Percentiles rank a stretch among this genome's conserved stretches.
Evolutionary conservation across 805 yeast species (phyloP).

Genomic region (Candida germanica): DNA sequence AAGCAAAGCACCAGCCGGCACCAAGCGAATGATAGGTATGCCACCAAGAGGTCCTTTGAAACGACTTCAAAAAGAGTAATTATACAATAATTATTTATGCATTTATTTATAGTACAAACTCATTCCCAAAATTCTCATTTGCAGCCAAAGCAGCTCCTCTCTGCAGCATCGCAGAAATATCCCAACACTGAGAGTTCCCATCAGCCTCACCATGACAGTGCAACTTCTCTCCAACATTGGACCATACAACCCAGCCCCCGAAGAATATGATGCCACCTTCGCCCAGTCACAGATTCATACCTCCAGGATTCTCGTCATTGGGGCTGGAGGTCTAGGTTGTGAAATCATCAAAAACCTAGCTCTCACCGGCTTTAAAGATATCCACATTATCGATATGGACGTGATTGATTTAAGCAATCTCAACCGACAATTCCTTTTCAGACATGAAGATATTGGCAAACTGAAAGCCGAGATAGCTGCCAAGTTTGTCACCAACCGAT

Average conservation of each 20-base stretch:
- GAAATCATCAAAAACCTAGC: constrained; percentile 74
- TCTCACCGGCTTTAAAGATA: constrained; percentile 60
- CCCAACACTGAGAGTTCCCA: too few species aligned
- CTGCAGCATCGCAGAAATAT: neutral
- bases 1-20: constrained; percentile 6
- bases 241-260: constrained; percentile 39
- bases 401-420: constrained; percentile 74
- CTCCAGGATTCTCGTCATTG: constrained; percentile 46
- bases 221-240: constrained; percentile 27
- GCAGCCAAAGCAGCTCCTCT: neutral
- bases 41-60: constrained; percentile 15
- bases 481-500: constrained; percentile 46
- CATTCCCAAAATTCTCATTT: too few species aligned
- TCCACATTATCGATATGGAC: constrained; percentile 79
- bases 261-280: constrained; percentile 24
- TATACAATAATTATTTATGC: too few species aligned
- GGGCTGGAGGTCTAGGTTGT: constrained; percentile 86
- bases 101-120: neutral
- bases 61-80: constrained; percentile 19
- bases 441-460: constrained; percentile 58
- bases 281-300: constrained; percentile 21
- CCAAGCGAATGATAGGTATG: constrained; percentile 15
- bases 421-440: constrained; percentile 72
- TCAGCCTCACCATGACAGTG: too few species aligned
- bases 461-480: constrained; percentile 70